These are phyloP conservation scores for Aegilops sharonensis DNA, from an alignment of 176 grass and related monocot species.

Conservation along the genomic window DNA sequence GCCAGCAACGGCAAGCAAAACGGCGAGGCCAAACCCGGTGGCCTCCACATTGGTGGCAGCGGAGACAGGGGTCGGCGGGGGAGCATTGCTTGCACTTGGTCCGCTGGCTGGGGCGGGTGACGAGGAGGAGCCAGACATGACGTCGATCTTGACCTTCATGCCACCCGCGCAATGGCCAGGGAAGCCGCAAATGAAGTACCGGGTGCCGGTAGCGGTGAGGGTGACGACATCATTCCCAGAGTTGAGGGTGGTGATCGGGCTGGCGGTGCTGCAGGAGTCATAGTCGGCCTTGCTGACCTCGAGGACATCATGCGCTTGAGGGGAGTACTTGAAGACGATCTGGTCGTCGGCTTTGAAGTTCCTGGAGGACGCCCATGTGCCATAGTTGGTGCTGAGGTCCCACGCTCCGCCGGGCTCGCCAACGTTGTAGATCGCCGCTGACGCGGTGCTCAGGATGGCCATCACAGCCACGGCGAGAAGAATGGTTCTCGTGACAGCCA, in stretches of 20 bases:
- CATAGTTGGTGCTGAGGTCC: slow-evolving; percentile 41
- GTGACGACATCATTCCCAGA: too few species aligned
- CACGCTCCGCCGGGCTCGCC: slow-evolving; percentile 41
- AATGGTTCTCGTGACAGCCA: not conserved
- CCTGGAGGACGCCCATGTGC: slow-evolving; percentile 40
- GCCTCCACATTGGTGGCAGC: not conserved
- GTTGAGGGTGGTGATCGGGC: too few species aligned
- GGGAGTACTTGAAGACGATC: slow-evolving; percentile 50
- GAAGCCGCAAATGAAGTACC: too few species aligned
- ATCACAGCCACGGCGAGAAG: slow-evolving; percentile 10
- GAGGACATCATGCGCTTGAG: slow-evolving; percentile 35
- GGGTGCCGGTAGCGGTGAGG: too few species aligned
- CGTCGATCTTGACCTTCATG: too few species aligned
- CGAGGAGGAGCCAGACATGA: too few species aligned
- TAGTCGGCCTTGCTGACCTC: slow-evolving; percentile 49
- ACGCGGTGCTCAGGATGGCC: slow-evolving; percentile 25
- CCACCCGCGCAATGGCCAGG: too few species aligned
- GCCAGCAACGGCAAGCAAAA: not conserved
- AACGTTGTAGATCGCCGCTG: slow-evolving; percentile 49
- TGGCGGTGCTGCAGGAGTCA: not conserved
- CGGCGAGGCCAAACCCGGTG: not conserved
- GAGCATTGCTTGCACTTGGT: too few species aligned
- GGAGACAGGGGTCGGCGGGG: too few species aligned
- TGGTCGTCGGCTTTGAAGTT: slow-evolving; percentile 42
- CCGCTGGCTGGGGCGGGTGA: too few species aligned